Conservation (phyloP, 352 stramenopile genomes). For the Globisporangium ultimum region DNA sequence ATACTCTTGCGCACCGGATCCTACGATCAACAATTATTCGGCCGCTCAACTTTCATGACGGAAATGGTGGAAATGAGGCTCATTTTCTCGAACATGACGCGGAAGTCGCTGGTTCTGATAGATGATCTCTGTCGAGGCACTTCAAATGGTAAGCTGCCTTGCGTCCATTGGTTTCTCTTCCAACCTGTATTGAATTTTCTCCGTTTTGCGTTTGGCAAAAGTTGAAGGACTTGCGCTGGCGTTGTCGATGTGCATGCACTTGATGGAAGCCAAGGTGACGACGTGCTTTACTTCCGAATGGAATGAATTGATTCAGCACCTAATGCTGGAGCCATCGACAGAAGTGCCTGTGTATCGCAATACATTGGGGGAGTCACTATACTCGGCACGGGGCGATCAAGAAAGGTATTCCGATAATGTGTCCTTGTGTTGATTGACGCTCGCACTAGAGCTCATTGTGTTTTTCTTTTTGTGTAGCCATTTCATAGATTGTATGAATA, state of each 20-base stretch:
- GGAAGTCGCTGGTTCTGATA: constrained; percentile 37
- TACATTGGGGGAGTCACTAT: background rate
- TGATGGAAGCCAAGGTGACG: constrained; percentile 21
- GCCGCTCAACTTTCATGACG: constrained; percentile 50
- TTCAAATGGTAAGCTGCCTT: constrained; percentile 18
- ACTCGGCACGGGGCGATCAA: background rate
- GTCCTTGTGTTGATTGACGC: too few species aligned
- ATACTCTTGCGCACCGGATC: constrained; percentile 40
- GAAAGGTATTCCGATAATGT: constrained; percentile 1
- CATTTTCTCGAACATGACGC: constrained; percentile 32
- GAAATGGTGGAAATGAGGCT: constrained; percentile 47
- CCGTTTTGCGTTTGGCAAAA: constrained; percentile 2
- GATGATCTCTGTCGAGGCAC: constrained; percentile 56
- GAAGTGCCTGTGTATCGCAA: background rate
- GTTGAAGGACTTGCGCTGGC: constrained; percentile 32
- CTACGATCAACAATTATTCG: constrained; percentile 39
- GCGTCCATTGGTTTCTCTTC: too few species aligned
- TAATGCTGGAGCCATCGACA: background rate
- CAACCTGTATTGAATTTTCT: background rate
- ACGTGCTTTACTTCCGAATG: constrained; percentile 32
- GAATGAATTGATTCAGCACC: constrained; percentile 20
- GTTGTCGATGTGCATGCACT: constrained; percentile 26
- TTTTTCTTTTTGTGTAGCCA: constrained; percentile 4
- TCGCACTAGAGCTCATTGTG: too few species aligned
- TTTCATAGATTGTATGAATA: constrained; percentile 22